Percentiles rank a stretch among this genome's conserved stretches.
phyloP scores from a whole-genome alignment of 345 rosid genomes.

The Tarenaya hassleriana region DNA sequence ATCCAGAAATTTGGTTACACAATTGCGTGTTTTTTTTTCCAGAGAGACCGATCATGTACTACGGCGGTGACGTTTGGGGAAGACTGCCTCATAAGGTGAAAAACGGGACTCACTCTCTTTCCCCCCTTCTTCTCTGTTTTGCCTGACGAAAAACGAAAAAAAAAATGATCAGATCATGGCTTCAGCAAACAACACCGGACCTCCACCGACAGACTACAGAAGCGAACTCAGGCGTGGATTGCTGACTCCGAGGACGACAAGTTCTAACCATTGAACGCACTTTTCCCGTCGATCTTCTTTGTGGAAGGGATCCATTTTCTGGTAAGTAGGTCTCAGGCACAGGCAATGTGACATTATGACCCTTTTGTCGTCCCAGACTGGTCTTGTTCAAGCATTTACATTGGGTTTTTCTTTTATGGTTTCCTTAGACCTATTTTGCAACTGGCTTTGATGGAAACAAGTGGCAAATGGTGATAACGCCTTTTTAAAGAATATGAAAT shows the following conservation, averaged over 20 bases:
- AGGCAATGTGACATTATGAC: too few species aligned
- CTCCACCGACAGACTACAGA: constrained; percentile 20
- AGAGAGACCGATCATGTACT: constrained; percentile 30
- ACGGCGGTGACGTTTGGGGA: constrained; percentile 30
- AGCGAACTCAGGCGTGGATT: constrained; percentile 20
- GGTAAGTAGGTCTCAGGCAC: too few species aligned
- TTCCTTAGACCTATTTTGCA: too few species aligned
- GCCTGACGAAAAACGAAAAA: not conserved
- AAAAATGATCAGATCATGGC: constrained; percentile 28
- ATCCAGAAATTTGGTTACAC: too few species aligned
- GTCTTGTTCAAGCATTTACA: too few species aligned
- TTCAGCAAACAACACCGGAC: constrained; percentile 22
- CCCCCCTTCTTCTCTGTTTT: constrained; percentile 1
- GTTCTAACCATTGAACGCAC: not conserved
- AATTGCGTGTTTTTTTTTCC: not conserved
- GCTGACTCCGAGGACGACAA: constrained; percentile 18
- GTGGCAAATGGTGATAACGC: too few species aligned
- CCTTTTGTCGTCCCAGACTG: too few species aligned
- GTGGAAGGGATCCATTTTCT: too few species aligned
- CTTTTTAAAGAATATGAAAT: too few species aligned
- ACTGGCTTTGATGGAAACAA: too few species aligned
- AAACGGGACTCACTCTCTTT: constrained; percentile 7
- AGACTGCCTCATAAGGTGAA: constrained; percentile 32
- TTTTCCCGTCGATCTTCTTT: too few species aligned
- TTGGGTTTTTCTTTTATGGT: too few species aligned